A percentile compares a stretch with the other conserved stretches of the same genome.
phyloP scores from a whole-genome alignment of 176 grass and related monocot species.

The Zoysia pacifica region DNA sequence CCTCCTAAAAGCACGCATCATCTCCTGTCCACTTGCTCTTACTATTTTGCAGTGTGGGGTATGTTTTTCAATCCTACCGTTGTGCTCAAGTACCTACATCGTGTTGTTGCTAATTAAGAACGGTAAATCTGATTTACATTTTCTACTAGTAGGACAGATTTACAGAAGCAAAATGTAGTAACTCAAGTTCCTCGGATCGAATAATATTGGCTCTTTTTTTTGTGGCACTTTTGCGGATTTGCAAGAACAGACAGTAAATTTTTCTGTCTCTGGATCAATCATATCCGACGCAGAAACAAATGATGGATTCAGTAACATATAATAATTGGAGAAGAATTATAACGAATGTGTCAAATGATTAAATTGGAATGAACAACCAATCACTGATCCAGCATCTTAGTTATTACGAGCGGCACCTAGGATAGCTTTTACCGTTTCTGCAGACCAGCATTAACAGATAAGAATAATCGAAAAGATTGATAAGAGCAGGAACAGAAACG shows the following conservation, averaged over 20 bases:
- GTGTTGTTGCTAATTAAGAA: not conserved
- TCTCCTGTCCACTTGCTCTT: slow-evolving; percentile 27
- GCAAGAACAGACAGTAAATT: not conserved
- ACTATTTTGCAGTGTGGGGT: slow-evolving; percentile 7
- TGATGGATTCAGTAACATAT: too few species aligned
- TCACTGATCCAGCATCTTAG: not conserved
- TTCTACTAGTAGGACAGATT: not conserved
- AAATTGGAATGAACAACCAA: slow-evolving; percentile 35
- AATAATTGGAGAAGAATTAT: not conserved
- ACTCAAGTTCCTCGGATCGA: not conserved
- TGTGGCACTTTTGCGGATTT: not conserved
- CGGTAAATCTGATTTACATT: not conserved
- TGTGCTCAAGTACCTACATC: not conserved
- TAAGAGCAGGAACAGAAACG: not conserved
- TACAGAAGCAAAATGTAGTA: not conserved
- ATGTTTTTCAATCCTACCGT: slow-evolving; percentile 8
- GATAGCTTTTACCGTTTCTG: not conserved
- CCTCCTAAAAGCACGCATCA: slow-evolving; percentile 8
- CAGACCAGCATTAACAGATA: slow-evolving; percentile 30
- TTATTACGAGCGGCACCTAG: slow-evolving; percentile 9
- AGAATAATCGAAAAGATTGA: not conserved
- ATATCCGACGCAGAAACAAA: not conserved
- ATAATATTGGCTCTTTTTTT: not conserved
- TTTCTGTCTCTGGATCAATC: slow-evolving; percentile 1
- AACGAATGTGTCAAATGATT: slow-evolving; percentile 1